Percentiles rank a stretch among this genome's conserved stretches.
These are phyloP conservation scores for Linnemannia exigua DNA, from an alignment of 192 early-diverging fungal species.

Conservation along the genomic window DNA sequence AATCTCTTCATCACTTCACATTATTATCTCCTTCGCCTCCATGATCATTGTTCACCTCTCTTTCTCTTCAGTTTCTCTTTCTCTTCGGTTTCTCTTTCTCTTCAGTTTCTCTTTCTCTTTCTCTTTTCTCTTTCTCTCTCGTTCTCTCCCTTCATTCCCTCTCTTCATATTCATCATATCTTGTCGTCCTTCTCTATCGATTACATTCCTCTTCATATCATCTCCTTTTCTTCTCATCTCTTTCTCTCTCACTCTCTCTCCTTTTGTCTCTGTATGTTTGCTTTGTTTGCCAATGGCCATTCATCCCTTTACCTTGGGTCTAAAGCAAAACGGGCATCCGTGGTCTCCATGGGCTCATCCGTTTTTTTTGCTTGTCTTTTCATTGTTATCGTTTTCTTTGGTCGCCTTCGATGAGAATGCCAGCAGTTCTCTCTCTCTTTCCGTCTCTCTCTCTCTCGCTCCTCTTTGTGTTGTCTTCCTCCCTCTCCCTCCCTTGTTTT, in stretches of 20 bases:
- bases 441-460: background rate
- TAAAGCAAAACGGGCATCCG: slow-evolving; percentile 4
- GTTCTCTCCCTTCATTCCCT: background rate
- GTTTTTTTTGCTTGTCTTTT: background rate
- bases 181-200: no score
- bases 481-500: background rate
- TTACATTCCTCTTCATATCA: no score
- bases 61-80: background rate
- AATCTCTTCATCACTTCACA: background rate
- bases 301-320: slow-evolving; percentile 14
- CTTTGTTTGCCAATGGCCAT: background rate
- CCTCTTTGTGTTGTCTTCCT: background rate
- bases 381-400: background rate
- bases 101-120: background rate
- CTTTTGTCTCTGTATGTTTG: slow-evolving; percentile 11
- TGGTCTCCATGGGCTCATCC: slow-evolving; percentile 34
- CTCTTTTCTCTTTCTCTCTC: background rate
- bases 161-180: background rate
- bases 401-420: slow-evolving; percentile 16
- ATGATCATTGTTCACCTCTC: background rate
- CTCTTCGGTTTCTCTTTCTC: background rate
- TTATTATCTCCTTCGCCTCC: background rate
- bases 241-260: background rate
- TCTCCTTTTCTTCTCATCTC: background rate
- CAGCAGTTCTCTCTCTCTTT: background rate